phyloP scores from a whole-genome alignment of 371 early-diverging fungal genomes.

The Batrachochytrium dendrobatidis region DNA sequence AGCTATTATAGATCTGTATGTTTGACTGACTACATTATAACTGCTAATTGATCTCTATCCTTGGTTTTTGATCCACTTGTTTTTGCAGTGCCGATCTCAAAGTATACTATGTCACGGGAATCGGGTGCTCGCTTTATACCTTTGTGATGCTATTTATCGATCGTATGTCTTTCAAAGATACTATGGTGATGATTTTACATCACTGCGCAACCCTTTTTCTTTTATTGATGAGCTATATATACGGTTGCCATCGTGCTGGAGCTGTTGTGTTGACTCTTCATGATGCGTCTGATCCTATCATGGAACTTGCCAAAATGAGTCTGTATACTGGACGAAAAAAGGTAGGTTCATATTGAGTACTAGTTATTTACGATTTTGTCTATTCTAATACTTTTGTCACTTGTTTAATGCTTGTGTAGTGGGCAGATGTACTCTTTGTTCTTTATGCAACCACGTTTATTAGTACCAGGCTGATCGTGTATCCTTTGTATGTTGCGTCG shows the following conservation, averaged over 20 bases:
- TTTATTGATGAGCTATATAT: conserved; percentile 33
- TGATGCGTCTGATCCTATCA: conserved; percentile 52
- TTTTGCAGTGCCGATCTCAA: conserved; percentile 14
- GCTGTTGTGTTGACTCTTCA: conserved; percentile 48
- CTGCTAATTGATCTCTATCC: conserved; percentile 1
- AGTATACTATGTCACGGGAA: conserved; percentile 30
- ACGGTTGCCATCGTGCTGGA: conserved; percentile 39
- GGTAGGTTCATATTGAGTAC: conserved; percentile 13
- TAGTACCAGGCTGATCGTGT: conserved; percentile 35
- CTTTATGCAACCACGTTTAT: conserved; percentile 48
- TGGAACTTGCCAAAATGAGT: conserved; percentile 53
- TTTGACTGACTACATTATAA: background rate
- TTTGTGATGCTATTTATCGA: conserved; percentile 20
- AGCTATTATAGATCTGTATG: background rate
- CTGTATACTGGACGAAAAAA: conserved; percentile 36
- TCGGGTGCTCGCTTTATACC: conserved; percentile 25
- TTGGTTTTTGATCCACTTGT: background rate
- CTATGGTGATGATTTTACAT: conserved; percentile 41
- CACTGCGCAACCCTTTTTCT: conserved; percentile 48
- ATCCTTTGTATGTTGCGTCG: conserved; percentile 32
- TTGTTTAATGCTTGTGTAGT: conserved; percentile 6
- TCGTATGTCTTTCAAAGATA: conserved; percentile 28
- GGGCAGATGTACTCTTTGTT: conserved; percentile 44
- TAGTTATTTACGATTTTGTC: too few species aligned
- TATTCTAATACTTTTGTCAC: conserved; percentile 6